Percentiles rank a stretch among this genome's conserved stretches.
These are phyloP conservation scores for Lyophyllum semitale DNA, from an alignment of 768 basidiomycete species.

Conservation along the genomic window DNA sequence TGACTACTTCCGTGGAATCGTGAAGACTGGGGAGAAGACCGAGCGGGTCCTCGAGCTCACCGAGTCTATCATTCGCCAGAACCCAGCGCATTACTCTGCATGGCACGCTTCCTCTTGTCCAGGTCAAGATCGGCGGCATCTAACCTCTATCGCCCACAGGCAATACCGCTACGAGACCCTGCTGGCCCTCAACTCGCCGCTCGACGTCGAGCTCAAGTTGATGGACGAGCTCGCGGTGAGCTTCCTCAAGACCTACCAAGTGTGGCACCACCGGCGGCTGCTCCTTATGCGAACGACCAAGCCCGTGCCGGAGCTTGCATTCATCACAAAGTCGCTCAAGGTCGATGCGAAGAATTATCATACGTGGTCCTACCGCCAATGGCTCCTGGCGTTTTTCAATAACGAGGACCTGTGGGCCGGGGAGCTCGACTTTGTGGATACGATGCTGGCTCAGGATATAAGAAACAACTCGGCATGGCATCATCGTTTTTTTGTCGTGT, in stretches of 20 bases:
- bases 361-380: conserved; percentile 98
- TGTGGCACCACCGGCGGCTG: conserved; percentile 92
- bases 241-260: conserved; percentile 95
- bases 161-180: conserved; percentile 94
- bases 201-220: conserved; percentile 76
- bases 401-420: conserved; percentile 67
- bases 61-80: conserved; percentile 83
- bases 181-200: conserved; percentile 60
- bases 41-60: conserved; percentile 84
- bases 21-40: conserved; percentile 77
- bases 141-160: conserved; percentile 46
- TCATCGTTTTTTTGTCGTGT: conserved; percentile 89
- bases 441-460: conserved; percentile 72
- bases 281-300: conserved; percentile 59
- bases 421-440: conserved; percentile 77
- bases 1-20: conserved; percentile 87
- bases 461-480: conserved; percentile 99
- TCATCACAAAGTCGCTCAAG: conserved; percentile 72
- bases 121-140: neutral
- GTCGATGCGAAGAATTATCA: conserved; percentile 96
- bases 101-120: conserved; percentile 58
- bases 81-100: conserved; percentile 96
- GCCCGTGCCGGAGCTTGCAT: conserved; percentile 71
- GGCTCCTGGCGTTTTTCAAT: conserved; percentile 86
- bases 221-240: conserved; percentile 87